Base-by-base conservation (phyloP, 2,329 filamentous ascomycete species). In the Penicillium brasilianum region DNA sequence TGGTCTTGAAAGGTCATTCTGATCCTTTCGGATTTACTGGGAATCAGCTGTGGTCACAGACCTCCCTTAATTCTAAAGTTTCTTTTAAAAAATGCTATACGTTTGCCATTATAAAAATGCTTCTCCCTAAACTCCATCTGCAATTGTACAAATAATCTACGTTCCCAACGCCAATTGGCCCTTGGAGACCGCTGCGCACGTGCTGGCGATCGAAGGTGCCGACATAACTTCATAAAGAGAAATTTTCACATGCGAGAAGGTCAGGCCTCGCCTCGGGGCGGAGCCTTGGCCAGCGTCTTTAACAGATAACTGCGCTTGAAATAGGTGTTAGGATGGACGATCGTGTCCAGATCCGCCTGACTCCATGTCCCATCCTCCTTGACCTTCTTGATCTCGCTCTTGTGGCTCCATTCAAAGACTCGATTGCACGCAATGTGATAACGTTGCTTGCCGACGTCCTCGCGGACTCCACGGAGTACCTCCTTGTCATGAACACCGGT, bases 391-490 rank as follows among this genome's bases (percentile, higher is more conserved):
- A 95, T 87, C 74, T 94, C 90, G 18, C 82, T 82, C 74, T 91
- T 93, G 77, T 99, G 93, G 18, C 90, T 80, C 74, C 90, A 86
- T 71, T 99, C 95, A 75, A 98, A 99, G 0, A 99, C 94, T 2
- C 94, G 84, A 74, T 98, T 99, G 77, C 95, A 99, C 20, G 94
- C 95, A 79, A 99, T 92, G 75, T 99, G 95, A 69, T 89, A 98
- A 72, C 94, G 89, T 74, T 91, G 90, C 74, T 90, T 92, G 52
- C 90, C 90, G 69, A 96, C 93, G 76, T 98, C 94, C 73, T 97
- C 92, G 71, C 88, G 89, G 9, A 99, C 91, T 0, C 88, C 90
- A 64, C 90, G 89, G 46, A 98, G 75, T 20, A 96, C 86, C 0
- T 89, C 86, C 46, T 88, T 83, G 73, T 98, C 94, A 34, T 83